phyloP scores from a whole-genome alignment of 2,329 filamentous ascomycete genomes.

The Sporothrix variecibatus region DNA sequence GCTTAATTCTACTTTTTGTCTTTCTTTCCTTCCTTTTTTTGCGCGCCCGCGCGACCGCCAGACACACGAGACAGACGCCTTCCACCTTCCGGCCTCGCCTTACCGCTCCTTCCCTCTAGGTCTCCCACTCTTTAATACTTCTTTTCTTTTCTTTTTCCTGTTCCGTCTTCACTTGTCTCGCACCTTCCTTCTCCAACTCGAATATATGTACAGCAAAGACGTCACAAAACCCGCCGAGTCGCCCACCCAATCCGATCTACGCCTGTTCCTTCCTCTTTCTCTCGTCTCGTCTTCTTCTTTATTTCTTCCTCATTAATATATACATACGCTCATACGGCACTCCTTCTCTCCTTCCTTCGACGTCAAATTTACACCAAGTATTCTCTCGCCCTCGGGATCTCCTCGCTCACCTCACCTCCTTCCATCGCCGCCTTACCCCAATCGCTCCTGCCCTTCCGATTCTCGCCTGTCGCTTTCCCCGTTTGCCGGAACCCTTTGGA shows the following conservation, averaged over 20 bases:
- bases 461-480: slow-evolving; percentile 24
- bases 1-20: neutral
- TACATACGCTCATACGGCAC: neutral
- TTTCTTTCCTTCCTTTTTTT: neutral
- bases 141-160: neutral
- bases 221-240: neutral
- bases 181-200: neutral
- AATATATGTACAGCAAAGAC: slow-evolving; percentile 5
- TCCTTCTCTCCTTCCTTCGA: neutral
- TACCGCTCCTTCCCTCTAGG: slow-evolving; percentile 5
- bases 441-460: slow-evolving; percentile 11
- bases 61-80: slow-evolving; percentile 3
- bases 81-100: neutral
- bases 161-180: neutral
- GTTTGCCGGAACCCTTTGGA: slow-evolving; percentile 6
- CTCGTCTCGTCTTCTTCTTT: neutral
- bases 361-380: neutral
- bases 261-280: neutral
- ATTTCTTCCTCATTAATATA: neutral
- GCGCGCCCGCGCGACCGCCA: neutral
- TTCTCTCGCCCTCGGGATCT: neutral
- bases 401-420: slow-evolving; percentile 7
- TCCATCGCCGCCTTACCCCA: slow-evolving; percentile 21
- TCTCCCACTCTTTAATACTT: neutral
- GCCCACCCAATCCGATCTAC: neutral